Conservation (phyloP, 2,329 filamentous ascomycete genomes). For the Tolypocladium paradoxum region DNA sequence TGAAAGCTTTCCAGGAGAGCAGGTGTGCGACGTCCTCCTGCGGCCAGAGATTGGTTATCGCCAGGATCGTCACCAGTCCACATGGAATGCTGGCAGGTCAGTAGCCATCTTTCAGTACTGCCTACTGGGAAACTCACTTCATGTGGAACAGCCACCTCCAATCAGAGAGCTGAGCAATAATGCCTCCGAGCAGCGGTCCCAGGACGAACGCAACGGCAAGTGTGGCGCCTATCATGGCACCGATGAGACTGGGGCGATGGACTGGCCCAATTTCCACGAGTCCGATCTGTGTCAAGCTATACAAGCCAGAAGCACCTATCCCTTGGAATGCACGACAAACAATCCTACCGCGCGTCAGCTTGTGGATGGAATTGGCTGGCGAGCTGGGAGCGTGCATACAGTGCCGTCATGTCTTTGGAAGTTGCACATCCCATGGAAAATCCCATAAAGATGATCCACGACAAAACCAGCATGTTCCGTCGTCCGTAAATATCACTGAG, state of each 20-base stretch:
- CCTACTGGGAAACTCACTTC: slow-evolving; percentile 32
- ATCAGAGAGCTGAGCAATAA: slow-evolving; percentile 38
- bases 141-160: slow-evolving; percentile 54
- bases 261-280: slow-evolving; percentile 45
- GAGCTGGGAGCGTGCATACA: slow-evolving; percentile 26
- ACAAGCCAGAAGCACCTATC: slow-evolving; percentile 50
- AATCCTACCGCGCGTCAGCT: slow-evolving; percentile 31
- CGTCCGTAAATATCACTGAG: slow-evolving; percentile 50
- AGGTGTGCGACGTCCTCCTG: slow-evolving; percentile 22
- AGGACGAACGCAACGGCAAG: slow-evolving; percentile 47
- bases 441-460: slow-evolving; percentile 43
- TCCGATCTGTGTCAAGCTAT: slow-evolving; percentile 47
- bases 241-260: slow-evolving; percentile 40
- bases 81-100: slow-evolving; percentile 34
- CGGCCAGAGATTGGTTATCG: slow-evolving; percentile 37
- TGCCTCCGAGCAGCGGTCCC: slow-evolving; percentile 46
- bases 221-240: slow-evolving; percentile 43
- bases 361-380: not conserved
- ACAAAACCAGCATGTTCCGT: slow-evolving; percentile 34
- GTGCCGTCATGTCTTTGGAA: slow-evolving; percentile 36
- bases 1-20: slow-evolving; percentile 30
- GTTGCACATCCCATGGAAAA: slow-evolving; percentile 45
- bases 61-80: slow-evolving; percentile 33
- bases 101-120: not conserved
- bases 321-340: slow-evolving; percentile 48